A percentile compares a stretch with the other conserved stretches of the same genome.
Evolutionary conservation across 306 rosid genomes (phyloP).

Genomic region (Fagus sylvatica): DNA sequence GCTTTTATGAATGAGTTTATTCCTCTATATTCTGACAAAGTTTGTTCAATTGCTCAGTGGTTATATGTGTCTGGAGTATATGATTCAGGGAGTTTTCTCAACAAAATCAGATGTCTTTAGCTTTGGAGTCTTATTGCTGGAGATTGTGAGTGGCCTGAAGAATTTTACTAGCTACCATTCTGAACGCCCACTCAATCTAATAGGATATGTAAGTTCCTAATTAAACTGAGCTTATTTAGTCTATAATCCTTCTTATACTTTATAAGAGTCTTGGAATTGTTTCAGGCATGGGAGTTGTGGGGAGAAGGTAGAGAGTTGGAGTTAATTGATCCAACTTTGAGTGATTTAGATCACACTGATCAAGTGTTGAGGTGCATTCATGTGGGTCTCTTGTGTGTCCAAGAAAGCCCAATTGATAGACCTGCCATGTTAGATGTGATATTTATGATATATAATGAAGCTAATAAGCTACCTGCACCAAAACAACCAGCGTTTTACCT

Average conservation of each 20-base stretch:
- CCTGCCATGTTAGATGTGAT: slow-evolving; percentile 38
- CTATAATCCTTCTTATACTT: too few species aligned
- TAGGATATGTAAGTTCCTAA: slow-evolving; percentile 32
- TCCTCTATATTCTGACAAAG: not conserved
- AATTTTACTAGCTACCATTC: slow-evolving; percentile 2
- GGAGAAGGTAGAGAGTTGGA: slow-evolving; percentile 21
- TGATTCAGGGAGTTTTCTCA: not conserved
- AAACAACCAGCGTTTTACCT: too few species aligned
- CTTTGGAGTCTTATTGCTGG: slow-evolving; percentile 17
- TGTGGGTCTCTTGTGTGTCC: slow-evolving; percentile 39
- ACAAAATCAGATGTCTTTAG: slow-evolving; percentile 19
- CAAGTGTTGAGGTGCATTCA: slow-evolving; percentile 35
- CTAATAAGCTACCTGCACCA: too few species aligned
- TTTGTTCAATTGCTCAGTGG: not conserved
- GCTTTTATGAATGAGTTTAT: not conserved
- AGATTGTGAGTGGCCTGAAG: slow-evolving; percentile 28
- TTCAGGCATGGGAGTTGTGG: slow-evolving; percentile 37
- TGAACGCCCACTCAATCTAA: slow-evolving; percentile 9
- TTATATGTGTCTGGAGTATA: slow-evolving; percentile 10
- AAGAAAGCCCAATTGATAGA: slow-evolving; percentile 32
- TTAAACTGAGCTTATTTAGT: too few species aligned
- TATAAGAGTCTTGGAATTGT: not conserved
- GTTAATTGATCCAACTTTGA: slow-evolving; percentile 19
- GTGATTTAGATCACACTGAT: not conserved
- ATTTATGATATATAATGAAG: slow-evolving; percentile 30